These are phyloP conservation scores for Lipomyces orientalis DNA, from an alignment of 805 yeast species.

Conservation along the genomic window DNA sequence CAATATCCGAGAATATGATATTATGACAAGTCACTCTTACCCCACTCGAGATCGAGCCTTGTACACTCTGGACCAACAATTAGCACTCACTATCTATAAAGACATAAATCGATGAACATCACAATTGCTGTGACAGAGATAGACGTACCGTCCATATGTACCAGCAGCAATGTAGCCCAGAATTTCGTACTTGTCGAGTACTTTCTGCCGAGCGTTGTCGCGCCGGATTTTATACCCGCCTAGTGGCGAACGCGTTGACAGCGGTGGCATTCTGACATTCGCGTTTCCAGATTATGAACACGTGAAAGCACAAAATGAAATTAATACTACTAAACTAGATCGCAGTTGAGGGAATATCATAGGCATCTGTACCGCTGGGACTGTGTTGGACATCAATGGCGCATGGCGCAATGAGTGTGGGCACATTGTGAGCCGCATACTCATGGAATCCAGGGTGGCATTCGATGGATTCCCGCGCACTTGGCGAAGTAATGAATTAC, in stretches of 20 bases:
- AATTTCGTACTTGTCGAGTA: conserved; percentile 83
- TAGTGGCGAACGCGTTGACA: conserved; percentile 44
- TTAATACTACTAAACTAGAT: neutral
- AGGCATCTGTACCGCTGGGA: too few species aligned
- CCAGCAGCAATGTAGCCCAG: conserved; percentile 98
- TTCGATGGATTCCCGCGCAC: too few species aligned
- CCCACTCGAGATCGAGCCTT: conserved; percentile 68
- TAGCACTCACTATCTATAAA: neutral
- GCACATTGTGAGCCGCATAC: too few species aligned
- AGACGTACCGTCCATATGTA: conserved; percentile 70
- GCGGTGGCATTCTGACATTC: neutral
- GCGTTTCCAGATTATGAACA: neutral
- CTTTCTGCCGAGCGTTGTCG: conserved; percentile 71
- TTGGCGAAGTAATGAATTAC: too few species aligned
- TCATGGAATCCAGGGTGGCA: too few species aligned
- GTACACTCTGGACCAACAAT: conserved; percentile 62
- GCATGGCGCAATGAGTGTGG: too few species aligned
- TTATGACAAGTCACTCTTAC: conserved; percentile 9
- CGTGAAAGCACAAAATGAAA: neutral
- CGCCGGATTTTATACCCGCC: conserved; percentile 61
- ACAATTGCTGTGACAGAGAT: neutral
- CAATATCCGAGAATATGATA: too few species aligned
- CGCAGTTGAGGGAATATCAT: too few species aligned
- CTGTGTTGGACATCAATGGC: too few species aligned
- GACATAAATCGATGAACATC: neutral